Evolutionary conservation across 2,329 filamentous ascomycete genomes (phyloP).

Genomic region (Pseudogymnoascus sp.): DNA sequence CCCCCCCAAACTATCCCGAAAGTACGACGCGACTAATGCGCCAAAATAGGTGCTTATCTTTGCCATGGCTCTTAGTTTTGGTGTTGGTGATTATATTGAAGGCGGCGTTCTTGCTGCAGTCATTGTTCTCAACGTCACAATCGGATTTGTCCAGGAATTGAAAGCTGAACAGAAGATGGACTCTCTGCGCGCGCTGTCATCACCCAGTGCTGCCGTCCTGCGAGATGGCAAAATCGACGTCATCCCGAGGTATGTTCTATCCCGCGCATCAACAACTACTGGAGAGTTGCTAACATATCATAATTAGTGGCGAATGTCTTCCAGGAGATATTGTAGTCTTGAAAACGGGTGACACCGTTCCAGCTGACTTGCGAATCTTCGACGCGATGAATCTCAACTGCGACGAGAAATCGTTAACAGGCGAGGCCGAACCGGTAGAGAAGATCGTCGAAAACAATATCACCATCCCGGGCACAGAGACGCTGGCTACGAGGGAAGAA

Average conservation of each 20-base stretch:
- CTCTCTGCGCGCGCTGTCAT: slow-evolving; percentile 44
- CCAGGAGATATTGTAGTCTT: slow-evolving; percentile 83
- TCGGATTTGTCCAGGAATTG: slow-evolving; percentile 53
- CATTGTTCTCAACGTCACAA: slow-evolving; percentile 47
- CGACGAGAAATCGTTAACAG: slow-evolving; percentile 96
- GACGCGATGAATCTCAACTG: slow-evolving; percentile 52
- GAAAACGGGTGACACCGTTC: slow-evolving; percentile 90
- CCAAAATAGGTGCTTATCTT: slow-evolving; percentile 28
- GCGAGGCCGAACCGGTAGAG: slow-evolving; percentile 87
- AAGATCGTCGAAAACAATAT: slow-evolving; percentile 54
- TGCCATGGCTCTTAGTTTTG: slow-evolving; percentile 35
- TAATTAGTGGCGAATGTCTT: slow-evolving; percentile 47
- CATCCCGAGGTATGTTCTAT: slow-evolving; percentile 23
- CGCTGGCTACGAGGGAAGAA: slow-evolving; percentile 32
- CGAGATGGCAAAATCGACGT: slow-evolving; percentile 43
- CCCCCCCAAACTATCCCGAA: background rate
- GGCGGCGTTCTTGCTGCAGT: slow-evolving; percentile 50
- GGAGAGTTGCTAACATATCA: slow-evolving; percentile 29
- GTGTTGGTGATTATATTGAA: slow-evolving; percentile 48
- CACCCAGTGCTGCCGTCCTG: slow-evolving; percentile 46
- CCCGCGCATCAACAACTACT: background rate
- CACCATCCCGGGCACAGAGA: slow-evolving; percentile 24
- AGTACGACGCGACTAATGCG: slow-evolving; percentile 36
- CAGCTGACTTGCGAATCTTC: slow-evolving; percentile 63
- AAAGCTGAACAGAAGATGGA: slow-evolving; percentile 52